Evolutionary conservation across 176 grass and related monocot species (phyloP), one percentile per base, ranked within the genome.

Genomic region (Triticum dicoccoides): DNA sequence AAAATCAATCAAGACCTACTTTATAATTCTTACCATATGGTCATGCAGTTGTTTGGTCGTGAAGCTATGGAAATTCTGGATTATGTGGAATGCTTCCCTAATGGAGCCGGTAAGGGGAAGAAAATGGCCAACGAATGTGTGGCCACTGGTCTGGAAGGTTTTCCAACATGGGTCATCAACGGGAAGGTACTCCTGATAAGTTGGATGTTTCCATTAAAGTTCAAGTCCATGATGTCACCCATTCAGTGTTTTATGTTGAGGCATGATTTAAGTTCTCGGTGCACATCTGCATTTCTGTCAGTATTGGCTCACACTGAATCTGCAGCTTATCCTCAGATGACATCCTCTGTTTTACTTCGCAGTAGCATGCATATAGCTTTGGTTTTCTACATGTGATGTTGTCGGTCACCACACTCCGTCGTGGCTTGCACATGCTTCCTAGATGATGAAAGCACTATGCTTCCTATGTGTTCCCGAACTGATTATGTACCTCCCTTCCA

Each of bases 91-190:
- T 98, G 96, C 81, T 98, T 98, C 65, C 96, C 96, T 61, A 73
- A 95, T 84, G 96, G 96, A 88, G 96, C 93, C 73, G 96, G 96
- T 25, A 95, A 95, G 88, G 96, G 96, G 82, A 95, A 91, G 92
- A 86, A 65, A 80, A 98, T 95, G 91, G 69, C 93, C 49, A 0
- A 38, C 4, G 88, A 98, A 83, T 98, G 96, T 95, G 65, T 84
- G 56, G 33, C 80, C 79, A 79, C 86, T 80, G 90, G 90, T 75
- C 37, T 98, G 58, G 88, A 98, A 92, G 96, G 96, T 49, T 98
- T 98, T 75, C 96, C 96, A 14, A 98, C 93, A 62, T 98, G 96
- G 96, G 32, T 95, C 76, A 92, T 98, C 83, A 89, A 98, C 2
- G 91, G 88, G 81, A 88, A 94, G 91, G 96, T 95, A 81, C 30